These are phyloP conservation scores for Cyclostephanos tholiformis DNA, from an alignment of 108 stramenopile species.

Conservation along the genomic window DNA sequence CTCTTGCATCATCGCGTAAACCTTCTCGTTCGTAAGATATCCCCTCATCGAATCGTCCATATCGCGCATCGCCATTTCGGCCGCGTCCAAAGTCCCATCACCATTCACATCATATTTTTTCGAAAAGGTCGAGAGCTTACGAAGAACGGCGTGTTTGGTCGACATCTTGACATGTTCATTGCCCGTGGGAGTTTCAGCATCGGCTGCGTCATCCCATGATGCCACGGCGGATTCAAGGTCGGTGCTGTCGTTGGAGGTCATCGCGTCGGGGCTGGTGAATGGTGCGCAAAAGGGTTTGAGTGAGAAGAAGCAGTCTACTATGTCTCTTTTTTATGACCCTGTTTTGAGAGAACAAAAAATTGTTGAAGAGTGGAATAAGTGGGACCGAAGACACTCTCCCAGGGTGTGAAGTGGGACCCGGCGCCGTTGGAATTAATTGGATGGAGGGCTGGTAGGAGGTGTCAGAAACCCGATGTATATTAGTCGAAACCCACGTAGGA, in stretches of 20 bases:
- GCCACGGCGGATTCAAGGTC: not conserved
- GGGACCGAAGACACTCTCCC: too few relatives aligned
- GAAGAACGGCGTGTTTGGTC: not conserved
- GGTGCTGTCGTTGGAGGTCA: not conserved
- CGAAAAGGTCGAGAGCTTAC: not conserved
- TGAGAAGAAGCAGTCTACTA: too few relatives aligned
- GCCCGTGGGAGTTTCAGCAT: not conserved
- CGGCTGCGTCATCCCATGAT: not conserved
- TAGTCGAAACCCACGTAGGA: too few relatives aligned
- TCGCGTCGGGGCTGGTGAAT: not conserved
- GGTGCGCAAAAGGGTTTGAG: too few relatives aligned
- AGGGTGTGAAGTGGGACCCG: too few relatives aligned
- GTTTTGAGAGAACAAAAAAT: too few relatives aligned
- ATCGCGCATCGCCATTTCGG: constrained; percentile 42
- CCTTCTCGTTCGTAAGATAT: constrained; percentile 38
- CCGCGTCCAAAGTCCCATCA: not conserved
- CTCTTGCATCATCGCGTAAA: constrained; percentile 36
- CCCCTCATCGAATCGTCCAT: constrained; percentile 44
- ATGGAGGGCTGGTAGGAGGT: too few relatives aligned
- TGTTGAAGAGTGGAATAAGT: too few relatives aligned
- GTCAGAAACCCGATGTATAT: too few relatives aligned
- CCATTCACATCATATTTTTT: not conserved
- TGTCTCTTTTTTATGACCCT: too few relatives aligned
- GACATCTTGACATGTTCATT: not conserved
- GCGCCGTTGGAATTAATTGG: too few relatives aligned